These are phyloP conservation scores for Roridomyces roridus DNA, from an alignment of 768 basidiomycete species.

Conservation along the genomic window DNA sequence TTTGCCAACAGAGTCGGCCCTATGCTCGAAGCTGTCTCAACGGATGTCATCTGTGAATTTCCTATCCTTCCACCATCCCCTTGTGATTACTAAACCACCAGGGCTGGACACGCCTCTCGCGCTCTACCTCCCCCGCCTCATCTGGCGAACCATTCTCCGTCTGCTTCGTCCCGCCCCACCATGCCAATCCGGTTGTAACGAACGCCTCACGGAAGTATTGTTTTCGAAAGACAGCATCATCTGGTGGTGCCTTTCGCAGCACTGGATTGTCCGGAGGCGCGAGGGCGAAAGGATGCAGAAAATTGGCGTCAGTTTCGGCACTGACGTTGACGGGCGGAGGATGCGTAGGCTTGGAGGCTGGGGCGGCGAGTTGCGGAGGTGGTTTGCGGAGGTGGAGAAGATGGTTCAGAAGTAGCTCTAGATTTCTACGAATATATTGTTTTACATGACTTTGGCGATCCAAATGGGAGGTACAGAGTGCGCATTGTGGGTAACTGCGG, in stretches of 20 bases:
- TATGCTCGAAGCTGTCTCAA: constrained; percentile 44
- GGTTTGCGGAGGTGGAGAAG: constrained; percentile 43
- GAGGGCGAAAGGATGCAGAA: constrained; percentile 34
- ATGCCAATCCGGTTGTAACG: constrained; percentile 58
- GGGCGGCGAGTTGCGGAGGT: constrained; percentile 46
- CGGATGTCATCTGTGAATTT: constrained; percentile 61
- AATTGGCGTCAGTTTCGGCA: constrained; percentile 40
- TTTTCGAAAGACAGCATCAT: constrained; percentile 57
- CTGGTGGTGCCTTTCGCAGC: constrained; percentile 55
- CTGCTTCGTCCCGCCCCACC: constrained; percentile 38
- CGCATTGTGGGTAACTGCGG: constrained; percentile 60
- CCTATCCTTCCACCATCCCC: neutral
- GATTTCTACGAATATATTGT: too few species aligned
- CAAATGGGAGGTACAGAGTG: constrained; percentile 50
- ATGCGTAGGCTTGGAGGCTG: constrained; percentile 62
- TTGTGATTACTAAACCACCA: constrained; percentile 29
- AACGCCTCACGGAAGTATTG: constrained; percentile 46
- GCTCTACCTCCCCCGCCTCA: constrained; percentile 65
- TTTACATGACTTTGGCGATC: too few species aligned
- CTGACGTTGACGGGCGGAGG: constrained; percentile 33
- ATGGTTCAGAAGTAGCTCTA: constrained; percentile 29
- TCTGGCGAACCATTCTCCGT: constrained; percentile 57
- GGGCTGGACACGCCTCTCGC: constrained; percentile 73
- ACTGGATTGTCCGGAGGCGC: constrained; percentile 36
- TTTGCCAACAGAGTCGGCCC: constrained; percentile 38